These are phyloP conservation scores for Hypsizygus ulmarius DNA, from an alignment of 1,284 basidiomycete species.

Conservation along the genomic window DNA sequence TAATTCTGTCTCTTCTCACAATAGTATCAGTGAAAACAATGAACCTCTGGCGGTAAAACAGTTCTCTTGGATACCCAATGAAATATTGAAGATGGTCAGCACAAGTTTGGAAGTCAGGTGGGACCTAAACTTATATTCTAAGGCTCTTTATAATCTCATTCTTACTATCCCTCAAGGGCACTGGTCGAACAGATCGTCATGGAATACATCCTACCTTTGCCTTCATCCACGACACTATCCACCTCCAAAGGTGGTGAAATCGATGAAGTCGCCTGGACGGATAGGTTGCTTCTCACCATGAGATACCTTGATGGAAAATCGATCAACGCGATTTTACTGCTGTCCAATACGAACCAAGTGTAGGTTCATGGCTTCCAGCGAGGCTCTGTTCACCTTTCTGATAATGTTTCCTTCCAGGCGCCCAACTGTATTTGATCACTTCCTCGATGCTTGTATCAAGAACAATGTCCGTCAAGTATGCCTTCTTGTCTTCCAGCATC, in stretches of 20 bases:
- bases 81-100: conserved; percentile 57
- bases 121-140: conserved; percentile 16
- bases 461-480: conserved; percentile 65
- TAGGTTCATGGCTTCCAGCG: conserved; percentile 33
- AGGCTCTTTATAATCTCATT: background rate
- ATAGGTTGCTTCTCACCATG: conserved; percentile 77
- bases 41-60: conserved; percentile 73
- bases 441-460: conserved; percentile 67
- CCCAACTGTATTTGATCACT: conserved; percentile 63
- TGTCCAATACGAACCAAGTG: conserved; percentile 63
- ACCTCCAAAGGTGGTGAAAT: conserved; percentile 57
- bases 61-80: conserved; percentile 93
- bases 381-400: background rate
- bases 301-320: conserved; percentile 63
- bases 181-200: conserved; percentile 66
- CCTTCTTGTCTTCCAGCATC: background rate
- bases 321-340: conserved; percentile 53
- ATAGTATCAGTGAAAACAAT: conserved; percentile 65
- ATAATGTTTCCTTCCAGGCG: conserved; percentile 39
- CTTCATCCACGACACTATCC: conserved; percentile 43
- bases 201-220: conserved; percentile 81
- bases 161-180: conserved; percentile 35
- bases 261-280: conserved; percentile 83
- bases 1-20: conserved; percentile 9
- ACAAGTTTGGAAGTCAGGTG: conserved; percentile 59